Base-by-base conservation (phyloP, 2,329 filamentous ascomycete genomes). In the Corinectria fuckeliana region DNA sequence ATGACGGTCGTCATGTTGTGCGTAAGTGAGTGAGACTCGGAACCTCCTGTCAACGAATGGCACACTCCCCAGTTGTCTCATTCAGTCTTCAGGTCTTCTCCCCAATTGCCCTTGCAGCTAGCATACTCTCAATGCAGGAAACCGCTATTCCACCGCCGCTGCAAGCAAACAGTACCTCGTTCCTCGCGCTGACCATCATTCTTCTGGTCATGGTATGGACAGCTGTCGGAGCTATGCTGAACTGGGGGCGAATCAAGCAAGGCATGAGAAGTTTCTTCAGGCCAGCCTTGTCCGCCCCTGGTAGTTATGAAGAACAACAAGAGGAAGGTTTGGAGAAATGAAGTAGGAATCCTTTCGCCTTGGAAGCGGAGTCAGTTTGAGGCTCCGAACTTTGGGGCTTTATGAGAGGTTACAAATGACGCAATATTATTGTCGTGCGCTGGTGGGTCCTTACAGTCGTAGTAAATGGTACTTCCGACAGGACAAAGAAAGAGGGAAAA, bases 71-170 rank as follows among this genome's bases (percentile, higher is more conserved):
- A 9, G n/a, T n/a, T 16, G 9, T 11, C 13, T 26, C 13, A 10
- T 14, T 26, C 4, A n/a, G 2, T 8, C 3, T 8, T 14, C n/a
- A 65, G 61, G 3, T 54, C 0, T 5, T 62, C 1, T 56, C 42
- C 0, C 62, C 61, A 0, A 23, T 30, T 2, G 52, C 42, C 0
- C 25, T 64, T 0, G 51, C 61, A 18, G 54, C 61, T 0, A 16
- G 50, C 1, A 61, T 62, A 16, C 34, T 65, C 1, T 65, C 62
- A 0, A 65, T 64, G 61, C 50, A 65, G 1, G 61, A 60, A 21
- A 50, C 53, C 3, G 62, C 58, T 0, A 64, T 65, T 2, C 62
- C 54, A 1, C 6, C 20, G 1, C 21, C 58, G 1, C 2, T 65
- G 0, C 50, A 48, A 0, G 58, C 54, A 1, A 62, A 23, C 5